These are phyloP conservation scores for Coemansia sp. DNA, from an alignment of 192 early-diverging fungal species.

Conservation along the genomic window DNA sequence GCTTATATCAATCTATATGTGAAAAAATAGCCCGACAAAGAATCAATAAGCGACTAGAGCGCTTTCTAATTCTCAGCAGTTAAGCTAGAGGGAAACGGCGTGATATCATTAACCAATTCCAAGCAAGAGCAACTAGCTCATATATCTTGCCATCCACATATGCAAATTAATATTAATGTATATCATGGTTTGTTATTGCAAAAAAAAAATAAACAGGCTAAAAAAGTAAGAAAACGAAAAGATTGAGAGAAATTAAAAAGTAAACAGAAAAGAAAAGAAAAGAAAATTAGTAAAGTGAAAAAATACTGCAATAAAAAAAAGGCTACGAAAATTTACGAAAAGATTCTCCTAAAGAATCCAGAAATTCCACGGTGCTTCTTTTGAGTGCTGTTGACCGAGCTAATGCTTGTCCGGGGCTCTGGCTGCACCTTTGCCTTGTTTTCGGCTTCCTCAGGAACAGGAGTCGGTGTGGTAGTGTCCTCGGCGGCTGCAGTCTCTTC, in stretches of 20 bases:
- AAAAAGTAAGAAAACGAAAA: background rate
- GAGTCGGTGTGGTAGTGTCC: background rate
- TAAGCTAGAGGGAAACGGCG: too few species aligned
- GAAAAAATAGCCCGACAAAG: too few species aligned
- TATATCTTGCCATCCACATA: too few species aligned
- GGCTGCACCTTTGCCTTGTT: conserved; percentile 1
- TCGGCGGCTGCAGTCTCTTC: background rate
- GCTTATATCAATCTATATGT: too few species aligned
- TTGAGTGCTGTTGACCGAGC: conserved; percentile 8
- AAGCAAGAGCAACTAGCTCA: too few species aligned
- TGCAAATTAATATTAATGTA: too few species aligned
- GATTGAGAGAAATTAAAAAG: background rate
- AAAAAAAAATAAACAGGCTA: background rate
- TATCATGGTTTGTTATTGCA: too few species aligned
- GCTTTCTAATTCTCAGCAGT: too few species aligned
- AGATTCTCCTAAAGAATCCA: conserved; percentile 47
- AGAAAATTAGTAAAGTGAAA: background rate
- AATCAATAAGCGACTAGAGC: too few species aligned
- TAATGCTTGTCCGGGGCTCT: conserved; percentile 1
- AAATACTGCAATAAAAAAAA: background rate
- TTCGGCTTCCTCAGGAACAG: background rate
- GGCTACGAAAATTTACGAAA: conserved; percentile 11
- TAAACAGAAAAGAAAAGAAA: background rate
- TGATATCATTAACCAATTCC: too few species aligned
- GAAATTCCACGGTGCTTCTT: conserved; percentile 45